Percentiles rank a stretch among this genome's conserved stretches.
These are phyloP conservation scores for Trichomonas gallinae DNA, from an alignment of 208 protist species.

Conservation along the genomic window DNA sequence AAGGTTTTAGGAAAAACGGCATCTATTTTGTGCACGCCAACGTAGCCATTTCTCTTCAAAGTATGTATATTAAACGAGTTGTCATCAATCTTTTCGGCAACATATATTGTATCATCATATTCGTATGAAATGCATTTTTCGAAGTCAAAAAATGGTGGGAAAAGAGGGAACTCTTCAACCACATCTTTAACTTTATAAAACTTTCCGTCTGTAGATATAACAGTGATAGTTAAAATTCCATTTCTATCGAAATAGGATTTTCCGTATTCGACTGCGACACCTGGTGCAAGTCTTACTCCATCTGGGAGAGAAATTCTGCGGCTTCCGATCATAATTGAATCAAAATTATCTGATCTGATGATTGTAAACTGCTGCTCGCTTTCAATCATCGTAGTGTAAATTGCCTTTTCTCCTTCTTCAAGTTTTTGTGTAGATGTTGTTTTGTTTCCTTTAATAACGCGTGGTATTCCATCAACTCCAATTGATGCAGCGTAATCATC, in stretches of 20 bases:
- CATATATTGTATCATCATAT: not conserved
- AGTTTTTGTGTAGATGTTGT: too few species aligned
- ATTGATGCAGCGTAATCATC: not conserved
- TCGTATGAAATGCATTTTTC: not conserved
- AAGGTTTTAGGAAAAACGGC: not conserved
- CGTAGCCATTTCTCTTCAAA: not conserved
- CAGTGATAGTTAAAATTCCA: not conserved
- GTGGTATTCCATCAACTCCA: not conserved
- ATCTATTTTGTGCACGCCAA: not conserved
- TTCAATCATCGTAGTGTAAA: not conserved
- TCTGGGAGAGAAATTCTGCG: not conserved
- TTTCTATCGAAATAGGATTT: not conserved
- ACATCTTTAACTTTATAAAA: not conserved
- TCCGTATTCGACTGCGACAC: not conserved
- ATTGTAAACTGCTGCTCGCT: not conserved
- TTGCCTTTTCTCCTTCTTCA: not conserved
- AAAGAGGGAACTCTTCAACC: not conserved
- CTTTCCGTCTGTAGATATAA: not conserved
- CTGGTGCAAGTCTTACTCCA: not conserved
- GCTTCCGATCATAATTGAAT: not conserved
- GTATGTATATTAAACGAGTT: not conserved
- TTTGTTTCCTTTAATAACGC: not conserved
- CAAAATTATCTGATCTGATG: not conserved
- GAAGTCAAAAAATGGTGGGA: not conserved
- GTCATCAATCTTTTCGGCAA: not conserved